These are phyloP conservation scores for Suhomyces maxii DNA, from an alignment of 1,139 yeast species.

Conservation along the genomic window DNA sequence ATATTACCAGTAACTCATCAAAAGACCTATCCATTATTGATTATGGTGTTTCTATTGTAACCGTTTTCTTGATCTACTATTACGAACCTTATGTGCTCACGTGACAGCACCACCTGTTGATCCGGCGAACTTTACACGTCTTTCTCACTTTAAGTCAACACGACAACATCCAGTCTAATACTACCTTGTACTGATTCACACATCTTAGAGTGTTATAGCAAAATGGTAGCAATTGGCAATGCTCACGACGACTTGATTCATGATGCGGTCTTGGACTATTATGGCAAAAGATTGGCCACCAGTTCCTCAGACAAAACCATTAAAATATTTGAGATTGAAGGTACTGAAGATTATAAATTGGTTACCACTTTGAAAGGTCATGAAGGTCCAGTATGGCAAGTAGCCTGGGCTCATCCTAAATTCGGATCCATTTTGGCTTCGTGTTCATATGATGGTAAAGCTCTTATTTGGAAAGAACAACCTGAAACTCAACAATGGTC, in stretches of 20 bases:
- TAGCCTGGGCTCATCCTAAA: constrained; percentile 98
- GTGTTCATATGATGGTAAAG: constrained; percentile 94
- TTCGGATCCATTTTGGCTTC: constrained; percentile 94
- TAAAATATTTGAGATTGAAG: constrained; percentile 86
- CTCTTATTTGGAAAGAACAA: constrained; percentile 87
- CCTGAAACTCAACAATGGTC: constrained; percentile 85
- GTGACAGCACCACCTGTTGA: background rate
- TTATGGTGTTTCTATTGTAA: background rate
- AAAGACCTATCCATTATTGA: constrained; percentile 21
- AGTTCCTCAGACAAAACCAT: constrained; percentile 94
- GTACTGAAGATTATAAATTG: constrained; percentile 73
- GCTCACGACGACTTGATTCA: constrained; percentile 91
- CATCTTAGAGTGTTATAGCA: constrained; percentile 4
- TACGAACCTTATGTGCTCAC: background rate
- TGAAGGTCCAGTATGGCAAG: constrained; percentile 99
- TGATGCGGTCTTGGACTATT: constrained; percentile 95
- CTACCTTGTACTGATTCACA: too few species aligned
- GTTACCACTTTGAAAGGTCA: constrained; percentile 84
- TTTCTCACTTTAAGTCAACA: constrained; percentile 1
- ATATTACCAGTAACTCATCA: constrained; percentile 26
- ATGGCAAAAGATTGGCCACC: constrained; percentile 92
- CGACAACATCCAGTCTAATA: constrained; percentile 1
- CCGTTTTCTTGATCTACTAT: too few species aligned
- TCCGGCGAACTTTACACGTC: constrained; percentile 7
- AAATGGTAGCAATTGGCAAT: constrained; percentile 71